Conservation (phyloP, 495 filamentous ascomycete genomes). For the Penicillium lagena region DNA sequence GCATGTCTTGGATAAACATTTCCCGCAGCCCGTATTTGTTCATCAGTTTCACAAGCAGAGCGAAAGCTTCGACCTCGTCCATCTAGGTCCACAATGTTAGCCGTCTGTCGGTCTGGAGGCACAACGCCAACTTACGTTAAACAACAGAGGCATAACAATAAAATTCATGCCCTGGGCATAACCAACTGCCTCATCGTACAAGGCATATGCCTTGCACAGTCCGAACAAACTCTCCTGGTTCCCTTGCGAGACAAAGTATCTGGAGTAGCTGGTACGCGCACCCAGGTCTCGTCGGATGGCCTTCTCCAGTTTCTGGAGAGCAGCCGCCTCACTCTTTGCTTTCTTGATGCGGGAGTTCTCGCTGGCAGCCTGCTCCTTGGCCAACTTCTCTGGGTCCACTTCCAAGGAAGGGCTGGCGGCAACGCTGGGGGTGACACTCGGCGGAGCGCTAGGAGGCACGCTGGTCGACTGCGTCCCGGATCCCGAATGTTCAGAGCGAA, state of each 20-base stretch:
- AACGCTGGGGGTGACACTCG: slow-evolving; percentile 20
- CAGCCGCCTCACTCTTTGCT: slow-evolving; percentile 65
- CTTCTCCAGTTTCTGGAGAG: slow-evolving; percentile 81
- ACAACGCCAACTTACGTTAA: slow-evolving; percentile 61
- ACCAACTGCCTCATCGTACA: slow-evolving; percentile 89
- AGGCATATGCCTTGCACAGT: slow-evolving; percentile 93
- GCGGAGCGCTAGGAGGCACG: slow-evolving; percentile 40
- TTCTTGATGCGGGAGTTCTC: slow-evolving; percentile 66
- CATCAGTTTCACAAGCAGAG: slow-evolving; percentile 89
- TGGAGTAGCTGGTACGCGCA: slow-evolving; percentile 90
- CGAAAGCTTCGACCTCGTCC: slow-evolving; percentile 96
- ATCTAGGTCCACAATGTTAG: slow-evolving; percentile 49
- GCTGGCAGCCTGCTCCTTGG: slow-evolving; percentile 59
- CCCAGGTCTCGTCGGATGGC: slow-evolving; percentile 84
- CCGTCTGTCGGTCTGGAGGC: neutral
- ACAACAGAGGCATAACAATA: slow-evolving; percentile 91
- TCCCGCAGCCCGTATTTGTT: slow-evolving; percentile 91
- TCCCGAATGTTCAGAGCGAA: slow-evolving; percentile 72
- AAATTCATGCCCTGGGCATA: slow-evolving; percentile 99
- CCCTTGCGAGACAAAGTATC: slow-evolving; percentile 78
- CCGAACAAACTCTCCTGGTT: slow-evolving; percentile 93
- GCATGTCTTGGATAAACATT: slow-evolving; percentile 95
- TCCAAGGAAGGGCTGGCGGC: slow-evolving; percentile 54
- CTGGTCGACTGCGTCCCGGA: slow-evolving; percentile 55
- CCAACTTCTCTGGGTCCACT: slow-evolving; percentile 54